Evolutionary conservation across 805 yeast genomes (phyloP), one percentile per base, ranked within the genome.

Genomic region (Torulaspora quercuum): DNA sequence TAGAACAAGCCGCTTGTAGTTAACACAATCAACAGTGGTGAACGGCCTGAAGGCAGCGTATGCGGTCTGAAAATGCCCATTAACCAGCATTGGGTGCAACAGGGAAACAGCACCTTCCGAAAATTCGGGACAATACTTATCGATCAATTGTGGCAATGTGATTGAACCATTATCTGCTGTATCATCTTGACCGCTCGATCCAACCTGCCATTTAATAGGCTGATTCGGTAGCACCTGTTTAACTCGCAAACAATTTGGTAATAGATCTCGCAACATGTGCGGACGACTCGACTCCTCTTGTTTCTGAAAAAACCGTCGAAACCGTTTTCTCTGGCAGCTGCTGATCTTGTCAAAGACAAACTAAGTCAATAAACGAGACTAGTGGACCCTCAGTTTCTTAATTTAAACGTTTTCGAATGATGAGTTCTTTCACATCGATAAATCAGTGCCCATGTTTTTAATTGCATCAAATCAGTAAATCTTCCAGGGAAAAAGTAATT

Each of bases 21-120:
- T 72, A 5, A 82, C 69, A 22, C 56, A 50, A 49, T 80, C 80
- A 18, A 63, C 61, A 10, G 59, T 56, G 13, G 70, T 64, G 35
- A 72, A 70, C 17, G 64, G 61, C 31, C 71, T 67, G 15, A 66
- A 50, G 0, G 80, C 75, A 19, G 88, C 81, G 53, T 73, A 75
- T 37, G 76, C 55, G 2, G 92, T 83, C 55, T 85, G 95, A 25
- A 82, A 57, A 43, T 80, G 72, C 6, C 90, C 90, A 46, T 76
- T 77, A 57, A 73, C 69, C 30, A 81, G 55, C 7, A 70, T 57
- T 3, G 87, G 87, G 47, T 74, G 70, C 55, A 79, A 64, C 57
- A 71, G 55, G 31, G 75, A 63, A 50, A 66, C 67, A 31, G 73
- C 57, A 5, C 68, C 68, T 16, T 69, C 53, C 9, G 53, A 47